Evolutionary conservation across 75 land plant species (phyloP), one percentile per base, ranked within the genome.

Genomic region (Cupressus sempervirens): DNA sequence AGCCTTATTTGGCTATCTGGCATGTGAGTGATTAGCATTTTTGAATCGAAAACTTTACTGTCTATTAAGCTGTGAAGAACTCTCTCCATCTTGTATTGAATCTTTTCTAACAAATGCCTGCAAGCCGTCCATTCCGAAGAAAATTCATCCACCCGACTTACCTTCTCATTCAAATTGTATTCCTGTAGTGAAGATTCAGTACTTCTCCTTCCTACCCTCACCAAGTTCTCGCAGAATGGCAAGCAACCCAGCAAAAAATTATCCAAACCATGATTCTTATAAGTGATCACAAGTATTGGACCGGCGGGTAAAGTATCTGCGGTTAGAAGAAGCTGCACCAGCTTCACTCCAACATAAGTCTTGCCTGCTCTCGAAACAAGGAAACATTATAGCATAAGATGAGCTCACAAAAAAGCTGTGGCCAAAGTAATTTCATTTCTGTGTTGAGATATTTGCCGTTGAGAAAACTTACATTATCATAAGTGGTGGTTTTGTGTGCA

Each of bases 191-290:
- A 23, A 14, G 0, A 38, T 56, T 56, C 87, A 7, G 76, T 81
- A 46, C 88, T 43, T 80, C 88, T 50, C 32, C 88, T 87, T 48
- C 89, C 88, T 16, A 88, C 84, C 36, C 88, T 81, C 38, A 87
- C 88, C 45, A 88, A 7, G 48, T 76, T 76, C 13, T 20, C 0
- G 81, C 83, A 87, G 76, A 88, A 79, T 16, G 23, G 14, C 76
- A 83, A 80, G 54, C 87, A 86, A 26, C 56, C 75, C 84, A 58
- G 29, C 58, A 86, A 58, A 76, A 86, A 86, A 41, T 88, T 88
- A 68, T 88, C 88, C 18, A 88, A 58, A 0, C 88, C 88, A 23
- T 88, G 88, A 38, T 88, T 88, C 34, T 82, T 88, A 34, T 43
- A 81, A 4, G 84, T 82, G 10, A 88, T 72, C 10, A 88, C 83